These are phyloP conservation scores for Rhizophora apiculata DNA, from an alignment of 345 rosid species.

Conservation along the genomic window DNA sequence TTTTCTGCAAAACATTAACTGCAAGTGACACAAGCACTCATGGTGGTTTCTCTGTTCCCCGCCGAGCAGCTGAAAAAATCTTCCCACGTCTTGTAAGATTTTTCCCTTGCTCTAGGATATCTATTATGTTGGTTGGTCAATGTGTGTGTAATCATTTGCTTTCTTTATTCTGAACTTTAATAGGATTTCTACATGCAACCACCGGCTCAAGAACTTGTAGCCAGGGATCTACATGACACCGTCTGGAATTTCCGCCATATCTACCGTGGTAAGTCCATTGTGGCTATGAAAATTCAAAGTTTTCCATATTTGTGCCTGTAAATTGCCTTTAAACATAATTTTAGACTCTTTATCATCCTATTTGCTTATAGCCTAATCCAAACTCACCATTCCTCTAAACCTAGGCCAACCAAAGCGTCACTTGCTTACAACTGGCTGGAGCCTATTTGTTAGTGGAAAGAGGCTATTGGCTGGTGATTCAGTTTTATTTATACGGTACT, in stretches of 20 bases:
- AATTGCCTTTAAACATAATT: not conserved
- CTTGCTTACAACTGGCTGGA: conserved; percentile 92
- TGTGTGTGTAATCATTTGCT: not conserved
- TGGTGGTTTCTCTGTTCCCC: conserved; percentile 97
- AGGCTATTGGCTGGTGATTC: conserved; percentile 83
- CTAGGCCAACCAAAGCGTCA: conserved; percentile 91
- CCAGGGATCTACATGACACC: conserved; percentile 87
- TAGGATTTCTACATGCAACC: conserved; percentile 79
- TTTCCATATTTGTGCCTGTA: not conserved
- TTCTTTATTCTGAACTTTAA: not conserved
- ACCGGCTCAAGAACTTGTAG: conserved; percentile 87
- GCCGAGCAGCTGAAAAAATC: conserved; percentile 92
- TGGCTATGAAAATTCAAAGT: not conserved
- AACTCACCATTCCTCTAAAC: conserved; percentile 17
- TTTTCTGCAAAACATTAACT: conserved; percentile 92
- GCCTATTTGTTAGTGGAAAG: conserved; percentile 82
- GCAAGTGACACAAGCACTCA: conserved; percentile 99
- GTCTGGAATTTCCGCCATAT: conserved; percentile 91
- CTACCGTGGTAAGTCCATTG: conserved; percentile 63
- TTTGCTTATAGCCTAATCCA: conserved; percentile 5
- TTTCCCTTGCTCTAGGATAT: not conserved
- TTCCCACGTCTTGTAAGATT: conserved; percentile 78
- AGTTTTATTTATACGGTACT: conserved; percentile 75
- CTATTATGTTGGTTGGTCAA: not conserved
- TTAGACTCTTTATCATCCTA: conserved; percentile 1